These are phyloP conservation scores for Globisporangium cystogenes DNA, from an alignment of 352 stramenopile genomes.

Conservation along the genomic window DNA sequence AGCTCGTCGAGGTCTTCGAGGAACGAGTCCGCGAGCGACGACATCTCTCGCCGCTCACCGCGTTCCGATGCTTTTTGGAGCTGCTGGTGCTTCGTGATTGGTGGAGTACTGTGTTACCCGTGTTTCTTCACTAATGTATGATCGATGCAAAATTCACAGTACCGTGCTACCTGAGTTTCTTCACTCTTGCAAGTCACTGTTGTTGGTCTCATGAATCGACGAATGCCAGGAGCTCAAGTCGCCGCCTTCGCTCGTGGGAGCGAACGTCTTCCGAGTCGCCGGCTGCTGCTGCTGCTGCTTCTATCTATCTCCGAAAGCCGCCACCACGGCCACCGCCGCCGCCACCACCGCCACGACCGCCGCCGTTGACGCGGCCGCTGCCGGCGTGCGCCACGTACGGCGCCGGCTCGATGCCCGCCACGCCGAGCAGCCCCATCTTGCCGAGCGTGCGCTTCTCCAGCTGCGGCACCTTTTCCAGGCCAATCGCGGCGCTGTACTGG, in stretches of 20 bases:
- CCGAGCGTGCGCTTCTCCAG: constrained; percentile 84
- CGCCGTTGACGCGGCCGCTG: constrained; percentile 16
- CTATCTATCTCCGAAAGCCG: constrained; percentile 2
- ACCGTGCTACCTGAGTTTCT: too few species aligned
- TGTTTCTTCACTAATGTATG: too few species aligned
- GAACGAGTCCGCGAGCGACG: constrained; percentile 85
- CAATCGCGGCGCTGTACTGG: constrained; percentile 44
- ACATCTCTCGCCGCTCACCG: too few species aligned
- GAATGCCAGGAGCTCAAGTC: too few species aligned
- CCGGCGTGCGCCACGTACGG: constrained; percentile 26
- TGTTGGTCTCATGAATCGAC: too few species aligned
- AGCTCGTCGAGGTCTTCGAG: constrained; percentile 88
- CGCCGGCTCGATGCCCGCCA: constrained; percentile 54
- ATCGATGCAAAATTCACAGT: too few species aligned
- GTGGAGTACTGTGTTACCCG: too few species aligned
- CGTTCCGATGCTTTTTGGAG: too few species aligned
- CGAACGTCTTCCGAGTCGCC: neutral
- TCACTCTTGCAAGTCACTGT: too few species aligned
- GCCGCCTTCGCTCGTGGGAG: too few species aligned
- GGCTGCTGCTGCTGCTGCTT: too few species aligned
- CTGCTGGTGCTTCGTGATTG: neutral
- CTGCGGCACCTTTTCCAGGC: constrained; percentile 58
- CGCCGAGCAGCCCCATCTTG: constrained; percentile 83
- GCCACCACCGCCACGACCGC: constrained; percentile 5
- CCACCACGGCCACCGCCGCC: constrained; percentile 6